phyloP scores from a whole-genome alignment of 495 filamentous ascomycete species.

The Venustampulla echinocandica region DNA sequence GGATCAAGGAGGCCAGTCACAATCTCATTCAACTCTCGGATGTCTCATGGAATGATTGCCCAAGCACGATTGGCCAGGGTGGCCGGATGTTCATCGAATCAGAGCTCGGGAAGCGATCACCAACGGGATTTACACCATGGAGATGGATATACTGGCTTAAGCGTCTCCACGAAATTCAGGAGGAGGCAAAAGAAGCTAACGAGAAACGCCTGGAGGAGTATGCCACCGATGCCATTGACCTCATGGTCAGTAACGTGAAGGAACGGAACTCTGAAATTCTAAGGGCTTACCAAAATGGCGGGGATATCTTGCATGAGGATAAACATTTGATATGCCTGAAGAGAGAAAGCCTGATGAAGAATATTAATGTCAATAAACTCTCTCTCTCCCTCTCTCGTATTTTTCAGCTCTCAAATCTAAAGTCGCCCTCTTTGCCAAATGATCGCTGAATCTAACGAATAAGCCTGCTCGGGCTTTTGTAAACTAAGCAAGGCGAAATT shows the following conservation, averaged over 20 bases:
- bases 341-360: not conserved
- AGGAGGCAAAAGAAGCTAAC: constrained; percentile 2
- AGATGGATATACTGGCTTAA: constrained; percentile 21
- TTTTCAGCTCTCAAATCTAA: not conserved
- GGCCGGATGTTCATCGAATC: constrained; percentile 10
- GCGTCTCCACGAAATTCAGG: constrained; percentile 17
- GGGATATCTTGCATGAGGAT: not conserved
- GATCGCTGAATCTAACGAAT: not conserved
- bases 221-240: not conserved
- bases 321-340: not conserved
- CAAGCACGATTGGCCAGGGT: constrained; percentile 7
- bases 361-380: not conserved
- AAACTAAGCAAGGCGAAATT: not conserved
- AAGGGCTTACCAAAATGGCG: not conserved
- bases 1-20: constrained; percentile 11
- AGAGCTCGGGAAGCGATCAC: constrained; percentile 4
- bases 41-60: constrained; percentile 1
- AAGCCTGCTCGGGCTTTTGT: not conserved
- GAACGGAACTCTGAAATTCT: not conserved
- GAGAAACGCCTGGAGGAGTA: constrained; percentile 1
- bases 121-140: constrained; percentile 15
- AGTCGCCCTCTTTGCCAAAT: not conserved
- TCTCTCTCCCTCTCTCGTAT: not conserved
- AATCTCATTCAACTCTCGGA: constrained; percentile 17
- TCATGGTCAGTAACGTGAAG: not conserved